Base-by-base conservation (phyloP, 2,329 filamentous ascomycete genomes). In the Orbilia brochopaga region DNA sequence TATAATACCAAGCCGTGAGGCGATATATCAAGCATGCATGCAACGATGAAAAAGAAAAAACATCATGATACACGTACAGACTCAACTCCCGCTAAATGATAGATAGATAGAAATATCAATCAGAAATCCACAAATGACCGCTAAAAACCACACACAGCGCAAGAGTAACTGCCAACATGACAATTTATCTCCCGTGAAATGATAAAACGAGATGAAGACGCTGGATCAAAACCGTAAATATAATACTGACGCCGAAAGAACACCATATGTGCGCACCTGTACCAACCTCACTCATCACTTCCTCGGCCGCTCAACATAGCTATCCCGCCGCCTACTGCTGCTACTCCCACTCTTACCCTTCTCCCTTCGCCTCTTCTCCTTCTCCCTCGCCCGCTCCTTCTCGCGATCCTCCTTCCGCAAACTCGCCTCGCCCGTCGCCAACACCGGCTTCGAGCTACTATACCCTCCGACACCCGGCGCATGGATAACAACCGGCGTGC, bases 81-180 rank as follows among this genome's bases (percentile, higher is more conserved):
- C 15, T 35, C 15, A 69, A 69, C 65, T 69, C 65, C 65, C 65
- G 65, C 65, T 69, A 69, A 69, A 63, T 32, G 27, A 32, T 32
- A 32, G 3, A 8, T 32, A 32, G 27, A 15, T n/a, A n/a, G n/a
- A 42, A 55, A 32, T 69, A 51, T 44, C 44, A 46, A 69, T 8
- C 11, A 10, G 21, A 61, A 50, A 17, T 21, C 40, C 19, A 52
- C 46, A 32, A 59, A 23, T 46, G 42, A 59, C 46, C 42, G 55
- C 55, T 59, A 59, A 59, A 32, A 32, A 32, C 27, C 27, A 32
- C 27, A 32, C 8, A 32, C 27, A 32, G 27, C 3, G 27, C 27
- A 3, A 42, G 37, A 13, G n/a, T 5, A 48, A 53, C 11, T 42
- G 51, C 30, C 30, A 53, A 58, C 58, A 53, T 52, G 24, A 30